Conservation (phyloP, 306 rosid genomes). For the Alnus rubra region DNA sequence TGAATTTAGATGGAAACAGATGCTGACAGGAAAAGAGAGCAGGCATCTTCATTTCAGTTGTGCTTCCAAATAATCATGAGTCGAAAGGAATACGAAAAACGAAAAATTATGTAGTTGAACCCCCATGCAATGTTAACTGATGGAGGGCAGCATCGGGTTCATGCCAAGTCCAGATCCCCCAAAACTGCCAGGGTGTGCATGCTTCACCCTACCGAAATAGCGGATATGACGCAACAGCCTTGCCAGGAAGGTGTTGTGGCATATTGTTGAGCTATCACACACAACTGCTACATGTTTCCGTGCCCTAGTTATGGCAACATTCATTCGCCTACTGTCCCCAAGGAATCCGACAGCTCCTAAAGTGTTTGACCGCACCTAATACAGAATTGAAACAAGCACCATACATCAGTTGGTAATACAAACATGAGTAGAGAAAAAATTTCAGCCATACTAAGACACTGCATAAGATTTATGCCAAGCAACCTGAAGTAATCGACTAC, state of each 20-base stretch:
- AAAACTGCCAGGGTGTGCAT: constrained; percentile 68
- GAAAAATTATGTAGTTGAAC: constrained; percentile 21
- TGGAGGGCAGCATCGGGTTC: constrained; percentile 76
- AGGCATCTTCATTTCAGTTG: constrained; percentile 5
- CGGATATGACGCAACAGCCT: constrained; percentile 83
- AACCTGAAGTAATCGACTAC: too few relatives aligned
- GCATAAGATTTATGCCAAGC: too few relatives aligned
- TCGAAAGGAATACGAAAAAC: not conserved
- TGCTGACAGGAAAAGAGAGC: not conserved
- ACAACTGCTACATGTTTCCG: constrained; percentile 77
- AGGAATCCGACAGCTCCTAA: constrained; percentile 89
- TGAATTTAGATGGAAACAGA: not conserved
- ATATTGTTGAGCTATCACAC: constrained; percentile 81
- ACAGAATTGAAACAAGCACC: not conserved
- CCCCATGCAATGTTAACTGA: constrained; percentile 35
- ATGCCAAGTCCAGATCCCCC: constrained; percentile 74
- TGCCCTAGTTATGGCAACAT: constrained; percentile 84
- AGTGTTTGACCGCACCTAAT: constrained; percentile 76
- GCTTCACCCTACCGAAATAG: constrained; percentile 71
- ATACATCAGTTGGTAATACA: constrained; percentile 1
- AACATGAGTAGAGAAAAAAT: constrained; percentile 5
- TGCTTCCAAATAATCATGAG: constrained; percentile 10
- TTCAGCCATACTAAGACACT: not conserved
- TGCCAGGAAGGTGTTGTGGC: constrained; percentile 82
- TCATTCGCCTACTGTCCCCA: constrained; percentile 83